phyloP scores from a whole-genome alignment of 345 rosid genomes.

The Zanthoxylum bungeanum region DNA sequence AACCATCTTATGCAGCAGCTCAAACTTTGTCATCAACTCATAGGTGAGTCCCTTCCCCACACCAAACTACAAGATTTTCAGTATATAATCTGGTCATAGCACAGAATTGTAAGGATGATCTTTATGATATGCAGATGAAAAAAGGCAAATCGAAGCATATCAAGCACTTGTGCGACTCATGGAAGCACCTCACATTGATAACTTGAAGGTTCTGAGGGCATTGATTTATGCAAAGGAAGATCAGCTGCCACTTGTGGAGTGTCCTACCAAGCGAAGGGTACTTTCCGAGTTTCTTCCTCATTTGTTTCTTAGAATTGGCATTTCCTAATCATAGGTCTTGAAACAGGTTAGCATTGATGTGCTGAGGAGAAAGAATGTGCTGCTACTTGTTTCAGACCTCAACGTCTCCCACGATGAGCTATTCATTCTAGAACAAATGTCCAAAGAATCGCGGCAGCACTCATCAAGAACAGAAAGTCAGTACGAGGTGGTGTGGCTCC shows the following conservation, averaged over 20 bases:
- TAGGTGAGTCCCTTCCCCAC: no score
- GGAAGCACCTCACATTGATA: conserved; percentile 50
- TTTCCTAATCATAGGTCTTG: background rate
- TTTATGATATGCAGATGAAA: no score
- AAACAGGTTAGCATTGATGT: conserved; percentile 45
- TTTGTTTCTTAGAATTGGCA: background rate
- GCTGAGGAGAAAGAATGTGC: conserved; percentile 48
- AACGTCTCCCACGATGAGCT: conserved; percentile 40
- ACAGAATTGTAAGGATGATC: no score
- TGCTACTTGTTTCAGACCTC: conserved; percentile 55
- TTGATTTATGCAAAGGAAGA: conserved; percentile 55
- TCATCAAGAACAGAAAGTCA: conserved; percentile 40
- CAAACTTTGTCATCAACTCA: no score
- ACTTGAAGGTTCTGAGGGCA: conserved; percentile 51
- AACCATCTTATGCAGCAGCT: no score
- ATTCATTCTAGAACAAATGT: conserved; percentile 34
- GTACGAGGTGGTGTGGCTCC: conserved; percentile 69
- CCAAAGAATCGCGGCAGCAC: conserved; percentile 29
- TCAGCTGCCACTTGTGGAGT: conserved; percentile 45
- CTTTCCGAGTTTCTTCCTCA: background rate
- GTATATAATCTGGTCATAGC: no score
- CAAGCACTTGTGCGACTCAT: no score
- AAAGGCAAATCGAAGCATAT: no score
- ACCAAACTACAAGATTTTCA: no score
- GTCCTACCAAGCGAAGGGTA: conserved; percentile 48